A percentile compares a stretch with the other conserved stretches of the same genome.
Conservation (phyloP, 2,329 filamentous ascomycete genomes). For the Clarireedia monteithiana region DNA sequence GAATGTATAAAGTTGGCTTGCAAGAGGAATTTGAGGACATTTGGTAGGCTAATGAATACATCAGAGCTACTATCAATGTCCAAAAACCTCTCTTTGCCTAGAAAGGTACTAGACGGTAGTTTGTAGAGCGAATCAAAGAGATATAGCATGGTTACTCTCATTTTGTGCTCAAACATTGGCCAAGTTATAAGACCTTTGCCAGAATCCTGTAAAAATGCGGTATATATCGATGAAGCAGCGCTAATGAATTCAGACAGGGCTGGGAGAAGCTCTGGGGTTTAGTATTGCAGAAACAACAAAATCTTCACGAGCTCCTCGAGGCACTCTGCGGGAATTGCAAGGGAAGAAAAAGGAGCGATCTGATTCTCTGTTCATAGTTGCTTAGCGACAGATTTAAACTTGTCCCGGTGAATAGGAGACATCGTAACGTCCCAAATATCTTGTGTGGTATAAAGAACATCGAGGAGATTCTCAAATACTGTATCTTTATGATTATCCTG, state of each 20-base stretch:
- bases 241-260: background rate
- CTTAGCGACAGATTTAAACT: background rate
- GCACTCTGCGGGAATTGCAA: background rate
- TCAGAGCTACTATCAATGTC: no score
- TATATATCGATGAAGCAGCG: background rate
- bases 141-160: background rate
- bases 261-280: background rate
- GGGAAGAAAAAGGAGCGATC: background rate
- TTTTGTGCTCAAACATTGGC: background rate
- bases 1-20: background rate
- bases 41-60: background rate
- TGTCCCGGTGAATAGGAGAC: background rate
- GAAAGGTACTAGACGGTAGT: background rate
- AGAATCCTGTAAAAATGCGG: background rate
- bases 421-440: background rate
- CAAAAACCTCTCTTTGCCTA: background rate
- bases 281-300: background rate
- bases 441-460: background rate
- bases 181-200: background rate
- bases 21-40: background rate
- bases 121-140: background rate
- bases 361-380: background rate
- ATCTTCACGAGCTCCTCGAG: background rate
- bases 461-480: background rate
- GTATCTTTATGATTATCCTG: background rate